A percentile compares a stretch with the other conserved stretches of the same genome.
Evolutionary conservation across 75 land plant genomes (phyloP).

Genomic region (Picea sitchensis): DNA sequence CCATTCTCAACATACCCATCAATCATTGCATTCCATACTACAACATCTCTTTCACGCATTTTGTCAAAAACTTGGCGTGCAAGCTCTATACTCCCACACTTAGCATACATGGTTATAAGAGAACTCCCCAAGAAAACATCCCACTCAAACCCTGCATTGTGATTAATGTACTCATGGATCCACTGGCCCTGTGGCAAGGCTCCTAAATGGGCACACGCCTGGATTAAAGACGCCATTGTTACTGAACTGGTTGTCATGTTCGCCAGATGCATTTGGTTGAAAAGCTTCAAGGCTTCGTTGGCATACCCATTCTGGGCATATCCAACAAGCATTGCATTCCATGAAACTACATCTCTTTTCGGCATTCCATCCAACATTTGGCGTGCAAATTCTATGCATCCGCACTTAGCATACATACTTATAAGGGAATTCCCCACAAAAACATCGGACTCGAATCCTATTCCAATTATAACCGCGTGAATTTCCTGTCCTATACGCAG

Average conservation of each 20-base stretch:
- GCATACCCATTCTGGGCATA: slow-evolving; percentile 25
- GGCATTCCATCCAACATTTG: slow-evolving; percentile 23
- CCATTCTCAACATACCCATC: not conserved
- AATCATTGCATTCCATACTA: slow-evolving; percentile 69
- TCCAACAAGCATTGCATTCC: slow-evolving; percentile 56
- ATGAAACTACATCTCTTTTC: slow-evolving; percentile 43
- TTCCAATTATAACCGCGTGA: slow-evolving; percentile 36
- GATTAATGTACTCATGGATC: slow-evolving; percentile 35
- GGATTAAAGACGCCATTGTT: not conserved
- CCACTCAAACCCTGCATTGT: slow-evolving; percentile 15
- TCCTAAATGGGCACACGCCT: slow-evolving; percentile 9
- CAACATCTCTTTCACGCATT: slow-evolving; percentile 31
- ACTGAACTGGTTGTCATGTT: slow-evolving; percentile 17
- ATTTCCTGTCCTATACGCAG: slow-evolving; percentile 20
- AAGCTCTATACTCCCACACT: slow-evolving; percentile 43
- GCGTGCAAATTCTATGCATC: slow-evolving; percentile 22
- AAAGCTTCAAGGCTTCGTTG: slow-evolving; percentile 42
- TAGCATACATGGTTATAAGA: slow-evolving; percentile 52
- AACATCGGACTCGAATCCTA: slow-evolving; percentile 48
- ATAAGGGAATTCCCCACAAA: slow-evolving; percentile 50
- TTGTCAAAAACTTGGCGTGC: slow-evolving; percentile 44
- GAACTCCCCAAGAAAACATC: slow-evolving; percentile 22
- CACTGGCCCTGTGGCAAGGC: slow-evolving; percentile 37
- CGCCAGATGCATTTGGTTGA: slow-evolving; percentile 30
- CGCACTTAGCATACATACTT: slow-evolving; percentile 47